These are phyloP conservation scores for Hypholoma sublateritium DNA, from an alignment of 768 basidiomycete species.

Conservation along the genomic window DNA sequence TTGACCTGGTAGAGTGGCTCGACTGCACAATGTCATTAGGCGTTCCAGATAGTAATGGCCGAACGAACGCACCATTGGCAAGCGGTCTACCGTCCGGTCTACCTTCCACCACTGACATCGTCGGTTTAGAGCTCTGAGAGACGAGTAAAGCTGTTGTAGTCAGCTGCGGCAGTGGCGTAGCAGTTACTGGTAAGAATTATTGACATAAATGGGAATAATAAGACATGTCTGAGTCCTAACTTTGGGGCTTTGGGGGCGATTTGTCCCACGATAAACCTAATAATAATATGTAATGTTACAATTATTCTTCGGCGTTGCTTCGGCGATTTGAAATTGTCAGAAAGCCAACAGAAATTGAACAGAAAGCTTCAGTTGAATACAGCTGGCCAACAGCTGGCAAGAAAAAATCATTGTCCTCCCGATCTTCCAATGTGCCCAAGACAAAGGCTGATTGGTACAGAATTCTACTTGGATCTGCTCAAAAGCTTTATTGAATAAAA, in stretches of 20 bases:
- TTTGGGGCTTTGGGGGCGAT: neutral
- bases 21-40: slow-evolving; percentile 3
- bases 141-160: no score
- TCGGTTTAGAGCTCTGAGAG: neutral
- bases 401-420: no score
- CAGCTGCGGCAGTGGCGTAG: neutral
- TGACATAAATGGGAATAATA: neutral
- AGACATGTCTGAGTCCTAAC: neutral
- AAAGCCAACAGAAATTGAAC: no score
- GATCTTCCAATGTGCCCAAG: no score
- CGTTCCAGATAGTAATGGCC: neutral
- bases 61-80: slow-evolving; percentile 2
- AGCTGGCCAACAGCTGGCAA: no score
- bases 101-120: slow-evolving; percentile 1
- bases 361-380: no score
- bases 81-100: neutral
- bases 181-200: neutral
- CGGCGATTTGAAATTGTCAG: no score
- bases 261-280: neutral
- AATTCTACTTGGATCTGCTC: no score
- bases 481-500: no score
- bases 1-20: slow-evolving; percentile 66
- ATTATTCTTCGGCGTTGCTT: no score
- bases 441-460: no score
- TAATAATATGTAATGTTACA: no score